Percentiles rank a stretch among this genome's conserved stretches.
Conservation (phyloP, 169 alveolate species). For the Eimeria tenella region DNA sequence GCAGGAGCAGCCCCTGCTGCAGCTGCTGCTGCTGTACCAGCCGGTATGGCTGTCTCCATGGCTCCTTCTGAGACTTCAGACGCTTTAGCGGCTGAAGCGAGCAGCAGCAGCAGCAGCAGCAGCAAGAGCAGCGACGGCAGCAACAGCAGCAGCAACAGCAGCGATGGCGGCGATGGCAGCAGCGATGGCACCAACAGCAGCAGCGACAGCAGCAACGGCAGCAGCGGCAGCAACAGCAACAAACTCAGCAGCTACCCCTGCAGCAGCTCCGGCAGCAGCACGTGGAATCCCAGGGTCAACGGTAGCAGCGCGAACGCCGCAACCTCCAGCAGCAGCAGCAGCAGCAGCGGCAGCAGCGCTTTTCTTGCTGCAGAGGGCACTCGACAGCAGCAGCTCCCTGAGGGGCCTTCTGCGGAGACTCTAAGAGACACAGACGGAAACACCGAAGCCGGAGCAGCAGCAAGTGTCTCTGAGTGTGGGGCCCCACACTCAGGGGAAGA, state of each 20-base stretch:
- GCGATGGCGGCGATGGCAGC: neutral
- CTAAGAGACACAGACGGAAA: neutral
- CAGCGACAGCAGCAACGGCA: neutral
- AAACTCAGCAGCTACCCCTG: neutral
- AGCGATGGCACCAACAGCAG: neutral
- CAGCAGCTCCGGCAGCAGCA: conserved; percentile 3
- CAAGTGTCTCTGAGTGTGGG: neutral
- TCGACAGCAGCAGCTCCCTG: too few species aligned
- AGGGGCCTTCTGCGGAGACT: neutral
- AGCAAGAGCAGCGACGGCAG: neutral
- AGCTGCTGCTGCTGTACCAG: too few species aligned
- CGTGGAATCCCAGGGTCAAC: neutral
- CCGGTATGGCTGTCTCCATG: too few species aligned
- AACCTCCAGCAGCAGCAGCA: neutral
- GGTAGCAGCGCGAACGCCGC: neutral
- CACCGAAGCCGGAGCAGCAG: neutral
- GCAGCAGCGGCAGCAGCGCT: neutral
- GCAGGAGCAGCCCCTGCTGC: too few species aligned
- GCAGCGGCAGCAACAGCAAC: neutral
- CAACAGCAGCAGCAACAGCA: conserved; percentile 20
- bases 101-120: too few species aligned
- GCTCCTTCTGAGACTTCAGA: too few species aligned
- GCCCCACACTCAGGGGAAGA: neutral
- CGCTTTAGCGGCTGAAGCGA: too few species aligned
- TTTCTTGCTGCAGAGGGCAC: neutral